Conservation (phyloP, 441 rosid genomes). For the Lepidium campestre region DNA sequence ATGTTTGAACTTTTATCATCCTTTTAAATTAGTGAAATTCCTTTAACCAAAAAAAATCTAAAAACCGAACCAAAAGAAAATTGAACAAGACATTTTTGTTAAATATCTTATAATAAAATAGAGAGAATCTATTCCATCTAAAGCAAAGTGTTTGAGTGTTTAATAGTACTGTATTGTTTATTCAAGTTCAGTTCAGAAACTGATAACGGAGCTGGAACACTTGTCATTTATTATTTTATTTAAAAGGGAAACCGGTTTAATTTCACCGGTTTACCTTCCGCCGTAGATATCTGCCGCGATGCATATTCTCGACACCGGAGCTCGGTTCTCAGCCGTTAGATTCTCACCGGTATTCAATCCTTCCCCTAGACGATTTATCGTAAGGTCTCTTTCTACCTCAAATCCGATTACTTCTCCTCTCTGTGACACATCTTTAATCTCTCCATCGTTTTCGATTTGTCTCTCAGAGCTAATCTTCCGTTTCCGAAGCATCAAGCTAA, state of each 20-base stretch:
- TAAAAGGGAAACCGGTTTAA: neutral
- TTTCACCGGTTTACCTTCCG: constrained; percentile 12
- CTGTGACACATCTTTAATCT: neutral
- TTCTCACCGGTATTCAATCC: constrained; percentile 20
- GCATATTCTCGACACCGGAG: constrained; percentile 42
- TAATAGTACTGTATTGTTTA: no score
- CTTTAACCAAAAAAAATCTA: no score
- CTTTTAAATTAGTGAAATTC: no score
- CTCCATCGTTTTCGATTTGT: neutral
- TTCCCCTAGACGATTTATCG: constrained; percentile 29
- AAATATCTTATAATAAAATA: no score
- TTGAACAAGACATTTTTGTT: no score
- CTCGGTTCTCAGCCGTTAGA: constrained; percentile 39
- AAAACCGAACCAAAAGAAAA: no score
- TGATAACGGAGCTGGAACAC: neutral
- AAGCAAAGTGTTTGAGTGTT: no score
- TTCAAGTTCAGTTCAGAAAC: neutral
- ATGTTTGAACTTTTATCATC: no score
- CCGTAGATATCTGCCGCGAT: constrained; percentile 27
- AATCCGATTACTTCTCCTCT: neutral
- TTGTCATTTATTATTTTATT: no score
- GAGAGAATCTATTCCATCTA: no score
- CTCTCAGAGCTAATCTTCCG: constrained; percentile 60
- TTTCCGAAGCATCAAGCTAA: constrained; percentile 51
- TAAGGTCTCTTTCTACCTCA: constrained; percentile 45